Base-by-base conservation (phyloP, 225 moss, liverwort and hornwort species). In the Pleurozium schreberi region DNA sequence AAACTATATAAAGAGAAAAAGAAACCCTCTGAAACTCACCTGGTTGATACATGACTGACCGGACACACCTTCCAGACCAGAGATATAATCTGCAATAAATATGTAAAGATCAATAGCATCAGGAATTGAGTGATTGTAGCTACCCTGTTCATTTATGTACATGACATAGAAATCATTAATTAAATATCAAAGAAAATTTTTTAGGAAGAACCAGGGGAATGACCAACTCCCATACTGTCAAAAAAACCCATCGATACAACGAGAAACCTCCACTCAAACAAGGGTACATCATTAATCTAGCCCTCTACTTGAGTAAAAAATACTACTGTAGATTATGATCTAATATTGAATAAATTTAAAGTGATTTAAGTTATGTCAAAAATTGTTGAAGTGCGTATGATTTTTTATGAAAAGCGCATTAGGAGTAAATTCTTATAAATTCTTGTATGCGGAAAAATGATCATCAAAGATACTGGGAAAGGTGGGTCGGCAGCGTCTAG, bases 41-140 rank as follows among this genome's bases (percentile, higher is more conserved):
- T 90, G 60, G 84, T 90, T 94, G 89, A 94, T 94, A 61, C 93
- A 93, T 66, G 94, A 90, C 90, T 94, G 92, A 82, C 92, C 94
- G 27, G 94, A 89, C 22, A 94, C 69, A 84, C 94, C 94, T 90
- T 94, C 94, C 83, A 94, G 68, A 89, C 86, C 70, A 89, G 91
- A 90, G 43, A 94, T 94, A 40, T 93, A 90, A 84, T 94, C 94
- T 94, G 91, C 84, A 80, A 75, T 71, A n/a, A 86, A 88, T 20
- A 80, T 33, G 62, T 45, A 84, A 36, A 36, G 40, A 52, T 88
- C 73, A 87, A 85, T 65, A 50, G 42, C 83, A 92, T 83, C 83
- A 86, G 26, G 59, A 80, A 84, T 74, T 66, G 40, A 84, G n/a
- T 59, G 34, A 45, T 87, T 43, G 67, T 68, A 40, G 53, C 65